Evolutionary conservation across 805 yeast genomes (phyloP).

Genomic region (Nakazawaea siamensis): DNA sequence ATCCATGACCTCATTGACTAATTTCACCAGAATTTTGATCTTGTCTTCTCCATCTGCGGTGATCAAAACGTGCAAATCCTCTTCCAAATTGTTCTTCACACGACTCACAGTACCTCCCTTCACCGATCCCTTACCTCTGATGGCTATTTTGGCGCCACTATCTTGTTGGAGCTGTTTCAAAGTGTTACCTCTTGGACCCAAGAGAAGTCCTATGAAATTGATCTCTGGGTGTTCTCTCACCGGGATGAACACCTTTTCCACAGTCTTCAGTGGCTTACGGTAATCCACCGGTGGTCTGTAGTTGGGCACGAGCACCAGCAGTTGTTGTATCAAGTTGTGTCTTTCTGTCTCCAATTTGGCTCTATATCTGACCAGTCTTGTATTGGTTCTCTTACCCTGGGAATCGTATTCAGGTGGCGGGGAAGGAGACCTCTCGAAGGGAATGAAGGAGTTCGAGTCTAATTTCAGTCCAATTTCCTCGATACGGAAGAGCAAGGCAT

Average conservation of each 20-base stretch:
- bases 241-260: constrained; percentile 81
- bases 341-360: constrained; percentile 70
- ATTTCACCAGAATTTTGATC: constrained; percentile 63
- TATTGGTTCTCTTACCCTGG: constrained; percentile 77
- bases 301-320: constrained; percentile 63
- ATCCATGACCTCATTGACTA: constrained; percentile 68
- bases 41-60: constrained; percentile 77
- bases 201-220: constrained; percentile 81
- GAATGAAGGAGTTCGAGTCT: constrained; percentile 40
- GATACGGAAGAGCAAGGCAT: constrained; percentile 62
- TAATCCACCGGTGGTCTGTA: constrained; percentile 78
- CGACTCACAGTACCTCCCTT: constrained; percentile 58
- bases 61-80: constrained; percentile 82
- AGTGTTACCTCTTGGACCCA: constrained; percentile 96
- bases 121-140: constrained; percentile 93
- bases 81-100: constrained; percentile 52
- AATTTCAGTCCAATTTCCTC: constrained; percentile 69
- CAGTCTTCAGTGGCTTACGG: constrained; percentile 56
- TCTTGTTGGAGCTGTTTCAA: constrained; percentile 70
- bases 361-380: constrained; percentile 62
- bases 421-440: constrained; percentile 62
- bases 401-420: constrained; percentile 91
- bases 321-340: constrained; percentile 67
- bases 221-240: constrained; percentile 82
- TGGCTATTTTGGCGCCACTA: constrained; percentile 84